Evolutionary conservation across 2,329 filamentous ascomycete species (phyloP).

Genomic region (Aspergillus sp.): DNA sequence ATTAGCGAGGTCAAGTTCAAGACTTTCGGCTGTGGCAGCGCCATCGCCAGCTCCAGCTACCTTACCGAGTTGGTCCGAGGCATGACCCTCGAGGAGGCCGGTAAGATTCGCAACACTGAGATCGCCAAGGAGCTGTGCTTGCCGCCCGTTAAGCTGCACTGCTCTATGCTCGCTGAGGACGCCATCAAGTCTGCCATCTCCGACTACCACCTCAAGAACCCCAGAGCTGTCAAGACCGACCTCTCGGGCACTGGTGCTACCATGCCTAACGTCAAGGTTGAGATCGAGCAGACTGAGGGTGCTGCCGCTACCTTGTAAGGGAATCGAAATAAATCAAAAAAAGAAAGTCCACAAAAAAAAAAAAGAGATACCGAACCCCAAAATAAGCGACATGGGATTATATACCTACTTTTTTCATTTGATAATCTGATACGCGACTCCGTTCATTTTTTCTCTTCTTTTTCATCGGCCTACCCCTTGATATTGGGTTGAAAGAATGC

Average conservation of each 20-base stretch:
- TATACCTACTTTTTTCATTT: background rate
- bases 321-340: background rate
- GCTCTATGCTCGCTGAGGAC: constrained; percentile 88
- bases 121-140: constrained; percentile 95
- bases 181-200: constrained; percentile 88
- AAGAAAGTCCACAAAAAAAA: constrained; percentile 5
- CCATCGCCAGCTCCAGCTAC: constrained; percentile 92
- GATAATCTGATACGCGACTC: background rate
- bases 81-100: constrained; percentile 93
- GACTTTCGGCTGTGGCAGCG: constrained; percentile 91
- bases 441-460: background rate
- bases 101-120: constrained; percentile 91
- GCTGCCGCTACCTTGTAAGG: constrained; percentile 20
- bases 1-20: constrained; percentile 97
- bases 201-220: constrained; percentile 90
- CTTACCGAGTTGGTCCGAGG: constrained; percentile 90
- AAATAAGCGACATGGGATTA: background rate
- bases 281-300: constrained; percentile 38
- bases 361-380: background rate
- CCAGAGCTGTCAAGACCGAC: constrained; percentile 67
- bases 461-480: background rate
- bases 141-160: constrained; percentile 87
- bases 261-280: constrained; percentile 54
- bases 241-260: constrained; percentile 69
- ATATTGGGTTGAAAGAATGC: too few species aligned